A percentile compares a stretch with the other conserved stretches of the same genome.
phyloP scores from a whole-genome alignment of 768 basidiomycete genomes.

The Podaxis sp. region DNA sequence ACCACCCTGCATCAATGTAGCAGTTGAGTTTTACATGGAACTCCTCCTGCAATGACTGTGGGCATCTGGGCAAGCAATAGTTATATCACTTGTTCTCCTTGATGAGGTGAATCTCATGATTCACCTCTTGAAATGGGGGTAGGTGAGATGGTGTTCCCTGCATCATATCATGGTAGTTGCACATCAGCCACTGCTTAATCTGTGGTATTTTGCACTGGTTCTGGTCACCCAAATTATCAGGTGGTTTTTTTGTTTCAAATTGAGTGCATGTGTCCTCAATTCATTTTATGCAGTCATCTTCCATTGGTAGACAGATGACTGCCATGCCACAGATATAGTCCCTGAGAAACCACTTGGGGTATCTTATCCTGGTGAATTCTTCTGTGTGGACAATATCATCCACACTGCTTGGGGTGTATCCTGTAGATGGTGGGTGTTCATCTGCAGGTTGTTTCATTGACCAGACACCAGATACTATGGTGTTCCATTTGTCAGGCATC shows the following conservation, averaged over 20 bases:
- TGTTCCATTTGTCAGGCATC: neutral
- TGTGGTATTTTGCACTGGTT: neutral
- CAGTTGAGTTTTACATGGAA: neutral
- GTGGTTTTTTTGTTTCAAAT: neutral
- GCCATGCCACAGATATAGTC: too few relatives aligned
- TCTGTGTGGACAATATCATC: neutral
- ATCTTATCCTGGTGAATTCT: neutral
- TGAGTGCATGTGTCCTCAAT: too few relatives aligned
- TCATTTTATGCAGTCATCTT: too few relatives aligned
- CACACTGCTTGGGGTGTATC: too few relatives aligned
- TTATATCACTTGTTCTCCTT: neutral
- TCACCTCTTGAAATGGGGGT: neutral
- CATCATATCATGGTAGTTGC: neutral
- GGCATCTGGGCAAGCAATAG: neutral
- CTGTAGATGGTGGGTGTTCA: too few relatives aligned
- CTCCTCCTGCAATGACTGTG: too few relatives aligned
- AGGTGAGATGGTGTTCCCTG: neutral
- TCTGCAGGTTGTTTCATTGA: neutral
- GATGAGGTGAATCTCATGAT: neutral
- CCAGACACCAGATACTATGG: neutral
- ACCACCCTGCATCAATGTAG: neutral
- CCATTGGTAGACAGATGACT: too few relatives aligned
- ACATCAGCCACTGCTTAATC: neutral
- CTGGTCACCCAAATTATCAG: neutral
- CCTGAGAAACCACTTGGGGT: neutral